Base-by-base conservation (phyloP, 139 green algal species). In the Chlamydomonas sp. region DNA sequence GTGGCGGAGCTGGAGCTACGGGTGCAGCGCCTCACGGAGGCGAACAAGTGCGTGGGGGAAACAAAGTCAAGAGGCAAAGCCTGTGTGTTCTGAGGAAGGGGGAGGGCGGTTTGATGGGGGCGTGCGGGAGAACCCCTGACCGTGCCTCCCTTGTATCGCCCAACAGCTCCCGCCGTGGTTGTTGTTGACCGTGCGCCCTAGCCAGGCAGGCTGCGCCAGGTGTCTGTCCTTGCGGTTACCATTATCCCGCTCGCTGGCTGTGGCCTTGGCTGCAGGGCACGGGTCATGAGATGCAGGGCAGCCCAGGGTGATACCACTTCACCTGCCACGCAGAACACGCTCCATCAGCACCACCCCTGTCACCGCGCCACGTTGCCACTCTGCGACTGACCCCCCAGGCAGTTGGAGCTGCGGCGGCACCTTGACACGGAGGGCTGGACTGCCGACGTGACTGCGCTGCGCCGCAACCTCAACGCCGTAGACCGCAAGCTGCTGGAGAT, bases 401-500 rank as follows among this genome's bases (percentile, higher is more conserved):
- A 82, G 75, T 72, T 83, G 75, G 75, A 88, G 84, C 84, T 88
- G 75, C 84, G 84, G 4, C 75, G 84, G 2, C 75, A 77, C 18
- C 75, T 83, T 63, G 75, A 83, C 57, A 74, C 64, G 15, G 75
- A 88, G 74, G 84, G 75, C 49, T 88, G 84, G 75, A 83, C 75
- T 17, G 84, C 84, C 57, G 84, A 88, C 84, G 75, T 88, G 57
- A 83, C 75, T 1, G 74, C 64, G 75, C 84, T 88, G 66, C 63
- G 77, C 63, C 72, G 95, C 88, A 91, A 91, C 85, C 90, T 97
- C 64, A 83, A 82, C 0, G 94, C 92, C 10, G 92, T 96, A 16
- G 95, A 98, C 77, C 88, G 95, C 18, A 94, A 94, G 85, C 89
- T 98, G 83, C 94, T 96, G 63, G 91, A 96, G 88, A 96, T 96